Evolutionary conservation across 148 eudicot genomes (phyloP), one percentile per base, ranked within the genome.

Genomic region (Bassia scoparia): DNA sequence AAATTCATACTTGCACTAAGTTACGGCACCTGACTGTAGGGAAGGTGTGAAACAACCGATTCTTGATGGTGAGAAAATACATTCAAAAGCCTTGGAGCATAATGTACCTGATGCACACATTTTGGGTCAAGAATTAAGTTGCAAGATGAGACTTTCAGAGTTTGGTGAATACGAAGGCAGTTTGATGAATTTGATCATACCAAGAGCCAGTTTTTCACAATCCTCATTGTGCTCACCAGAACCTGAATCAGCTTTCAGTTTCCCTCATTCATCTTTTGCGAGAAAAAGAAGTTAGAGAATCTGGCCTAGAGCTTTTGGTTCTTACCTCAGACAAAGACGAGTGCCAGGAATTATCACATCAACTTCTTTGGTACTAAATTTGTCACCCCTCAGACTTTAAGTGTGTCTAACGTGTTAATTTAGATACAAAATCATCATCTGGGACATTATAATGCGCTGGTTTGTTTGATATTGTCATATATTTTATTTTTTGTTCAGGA

Each of bases 341-440:
- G 27, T 68, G 75, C 58, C 74, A 35, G 44, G 70, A 31, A 24
- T 70, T 61, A 5, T 83, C 87, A 3, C 84, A 85, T 83, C 82
- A 58, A 75, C 70, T 76, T 76, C 76, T 38, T 64, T 83, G 79
- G 96, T 89, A 83, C 33, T 87, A 65, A 20, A 34, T 78, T 27
- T 38, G 31, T 55, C 60, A 4, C 27, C 61, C 1, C 31, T 26
- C 5, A 13, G 6, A n/a, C 34, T 2, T 34, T 24, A 17, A 0
- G 4, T 13, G 33, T 55, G 26, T 16, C 30, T 30, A n/a, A n/a
- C 33, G 30, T 74, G 2, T 15, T 12, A 29, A 37, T 55, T 35
- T 30, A 52, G 43, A 49, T 18, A 15, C 15, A 53, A n/a, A 53
- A 9, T 24, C 31, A 41, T 14, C 50, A 27, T 14, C 31, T 31